These are phyloP conservation scores for Baeospora myosura DNA, from an alignment of 1,284 basidiomycete species.

Conservation along the genomic window DNA sequence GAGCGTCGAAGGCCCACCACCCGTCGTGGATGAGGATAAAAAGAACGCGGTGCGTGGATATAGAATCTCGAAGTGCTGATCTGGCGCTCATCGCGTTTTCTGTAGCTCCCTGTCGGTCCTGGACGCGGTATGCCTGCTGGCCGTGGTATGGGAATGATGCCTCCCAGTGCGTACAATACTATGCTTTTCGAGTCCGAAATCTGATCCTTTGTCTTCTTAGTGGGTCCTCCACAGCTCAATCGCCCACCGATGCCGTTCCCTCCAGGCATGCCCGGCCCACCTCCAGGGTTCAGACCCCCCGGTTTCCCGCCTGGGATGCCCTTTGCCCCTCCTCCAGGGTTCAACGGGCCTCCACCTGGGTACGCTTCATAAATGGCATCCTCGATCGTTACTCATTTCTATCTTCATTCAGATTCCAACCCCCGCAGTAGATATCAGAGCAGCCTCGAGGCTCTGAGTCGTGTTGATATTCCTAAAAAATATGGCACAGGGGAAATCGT, in stretches of 20 bases:
- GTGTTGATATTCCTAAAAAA: no score
- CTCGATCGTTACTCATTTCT: neutral
- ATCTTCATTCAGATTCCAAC: slow-evolving; percentile 4
- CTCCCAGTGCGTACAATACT: slow-evolving; percentile 65
- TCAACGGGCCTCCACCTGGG: slow-evolving; percentile 81
- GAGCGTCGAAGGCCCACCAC: slow-evolving; percentile 93
- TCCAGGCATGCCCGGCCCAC: slow-evolving; percentile 77
- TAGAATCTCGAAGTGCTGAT: slow-evolving; percentile 1
- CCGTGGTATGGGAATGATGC: slow-evolving; percentile 94
- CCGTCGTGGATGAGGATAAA: slow-evolving; percentile 84
- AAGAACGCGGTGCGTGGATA: slow-evolving; percentile 62
- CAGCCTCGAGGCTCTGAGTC: no score
- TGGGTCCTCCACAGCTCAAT: slow-evolving; percentile 63
- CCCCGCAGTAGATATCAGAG: slow-evolving; percentile 4
- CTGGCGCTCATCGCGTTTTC: slow-evolving; percentile 6
- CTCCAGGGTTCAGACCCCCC: slow-evolving; percentile 78
- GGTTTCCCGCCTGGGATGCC: slow-evolving; percentile 76
- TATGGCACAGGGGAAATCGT: no score
- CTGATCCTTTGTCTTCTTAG: slow-evolving; percentile 25
- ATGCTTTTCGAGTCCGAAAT: slow-evolving; percentile 10
- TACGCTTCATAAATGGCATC: slow-evolving; percentile 38
- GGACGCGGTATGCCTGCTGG: slow-evolving; percentile 94
- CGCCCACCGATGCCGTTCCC: slow-evolving; percentile 85
- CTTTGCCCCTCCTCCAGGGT: slow-evolving; percentile 75
- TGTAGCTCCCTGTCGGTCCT: slow-evolving; percentile 80